These are phyloP conservation scores for Eucalyptus coolabah DNA, from an alignment of 345 rosid species.

Conservation along the genomic window DNA sequence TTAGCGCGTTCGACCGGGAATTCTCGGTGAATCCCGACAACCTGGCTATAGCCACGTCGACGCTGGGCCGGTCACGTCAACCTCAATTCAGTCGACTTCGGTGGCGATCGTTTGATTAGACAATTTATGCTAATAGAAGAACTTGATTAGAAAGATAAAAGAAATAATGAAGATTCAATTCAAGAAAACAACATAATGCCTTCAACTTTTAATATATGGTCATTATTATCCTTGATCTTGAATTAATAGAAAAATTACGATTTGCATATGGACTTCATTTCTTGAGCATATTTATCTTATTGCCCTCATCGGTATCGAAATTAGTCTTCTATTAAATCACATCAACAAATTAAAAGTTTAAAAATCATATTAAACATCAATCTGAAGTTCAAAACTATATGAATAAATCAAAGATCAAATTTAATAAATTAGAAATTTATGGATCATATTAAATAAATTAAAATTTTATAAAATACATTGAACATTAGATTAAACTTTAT, in stretches of 20 bases:
- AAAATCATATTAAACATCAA: rapidly evolving
- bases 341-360: rapidly evolving
- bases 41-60: not conserved
- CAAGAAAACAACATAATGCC: rapidly evolving
- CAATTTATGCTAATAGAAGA: not conserved
- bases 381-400: rapidly evolving
- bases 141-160: not conserved
- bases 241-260: no score
- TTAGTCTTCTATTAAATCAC: rapidly evolving
- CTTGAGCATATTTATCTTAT: no score
- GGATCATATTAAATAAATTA: rapidly evolving
- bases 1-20: not conserved
- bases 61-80: not conserved
- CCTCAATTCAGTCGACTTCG: not conserved
- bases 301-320: rapidly evolving
- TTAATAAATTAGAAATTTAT: no score
- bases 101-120: not conserved
- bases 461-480: rapidly evolving
- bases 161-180: not conserved
- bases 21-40: not conserved
- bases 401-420: no score
- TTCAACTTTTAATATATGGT: rapidly evolving
- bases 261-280: no score
- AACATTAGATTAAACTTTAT: rapidly evolving
- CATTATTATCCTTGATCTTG: rapidly evolving